Evolutionary conservation across 495 filamentous ascomycete genomes (phyloP).

Genomic region (Penicillium longicatenatum): DNA sequence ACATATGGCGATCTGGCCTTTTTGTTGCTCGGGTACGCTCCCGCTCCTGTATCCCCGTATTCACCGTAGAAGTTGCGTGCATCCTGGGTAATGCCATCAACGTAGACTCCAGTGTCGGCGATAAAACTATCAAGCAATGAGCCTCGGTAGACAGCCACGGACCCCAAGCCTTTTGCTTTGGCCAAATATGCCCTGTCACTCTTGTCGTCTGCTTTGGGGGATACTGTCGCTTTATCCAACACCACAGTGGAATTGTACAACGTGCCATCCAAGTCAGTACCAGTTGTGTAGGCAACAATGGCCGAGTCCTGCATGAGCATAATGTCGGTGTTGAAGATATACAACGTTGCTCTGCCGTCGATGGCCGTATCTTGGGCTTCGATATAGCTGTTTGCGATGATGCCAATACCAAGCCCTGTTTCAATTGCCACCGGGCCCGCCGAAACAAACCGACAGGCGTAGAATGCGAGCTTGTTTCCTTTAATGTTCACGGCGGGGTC

Average conservation of each 20-base stretch:
- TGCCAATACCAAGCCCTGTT: constrained; percentile 2
- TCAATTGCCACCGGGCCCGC: neutral
- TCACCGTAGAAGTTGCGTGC: constrained; percentile 13
- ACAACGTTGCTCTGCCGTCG: constrained; percentile 12
- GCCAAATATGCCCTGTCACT: constrained; percentile 1
- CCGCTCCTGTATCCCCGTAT: constrained; percentile 11
- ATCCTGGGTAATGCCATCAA: constrained; percentile 13
- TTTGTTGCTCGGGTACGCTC: constrained; percentile 12
- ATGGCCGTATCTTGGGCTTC: constrained; percentile 12
- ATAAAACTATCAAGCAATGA: constrained; percentile 6
- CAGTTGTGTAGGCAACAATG: constrained; percentile 1
- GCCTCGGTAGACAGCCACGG: constrained; percentile 10
- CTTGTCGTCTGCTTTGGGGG: neutral
- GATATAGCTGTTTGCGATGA: constrained; percentile 20
- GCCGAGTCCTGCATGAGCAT: constrained; percentile 2
- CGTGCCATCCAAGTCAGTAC: neutral
- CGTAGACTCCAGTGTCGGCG: constrained; percentile 6
- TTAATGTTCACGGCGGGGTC: neutral
- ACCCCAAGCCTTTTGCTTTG: constrained; percentile 9
- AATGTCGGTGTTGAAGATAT: constrained; percentile 16
- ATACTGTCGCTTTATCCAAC: constrained; percentile 8
- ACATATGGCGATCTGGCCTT: constrained; percentile 9
- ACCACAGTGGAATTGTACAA: constrained; percentile 13
- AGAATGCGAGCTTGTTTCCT: constrained; percentile 12
- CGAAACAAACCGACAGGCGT: constrained; percentile 17